phyloP scores from a whole-genome alignment of 139 green algal species.

The Mesotaenium endlicherianum region DNA sequence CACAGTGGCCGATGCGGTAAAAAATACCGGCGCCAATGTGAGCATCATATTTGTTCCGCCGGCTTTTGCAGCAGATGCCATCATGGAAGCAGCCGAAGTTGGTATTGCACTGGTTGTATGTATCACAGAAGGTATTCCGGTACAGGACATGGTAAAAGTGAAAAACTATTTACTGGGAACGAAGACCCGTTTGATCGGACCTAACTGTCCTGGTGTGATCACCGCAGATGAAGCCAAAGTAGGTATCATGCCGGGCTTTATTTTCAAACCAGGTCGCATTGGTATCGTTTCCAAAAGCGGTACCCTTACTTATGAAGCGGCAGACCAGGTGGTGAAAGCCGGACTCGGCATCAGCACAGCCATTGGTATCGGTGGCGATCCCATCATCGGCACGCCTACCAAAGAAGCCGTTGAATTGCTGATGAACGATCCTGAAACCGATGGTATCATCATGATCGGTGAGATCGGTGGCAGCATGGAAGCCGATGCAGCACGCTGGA shows the following conservation, averaged over 20 bases:
- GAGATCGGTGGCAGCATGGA: conserved; percentile 95
- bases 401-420: conserved; percentile 92
- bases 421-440: conserved; percentile 82
- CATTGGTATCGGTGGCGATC: conserved; percentile 63
- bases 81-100: conserved; percentile 86
- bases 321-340: conserved; percentile 85
- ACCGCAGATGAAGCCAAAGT: conserved; percentile 97
- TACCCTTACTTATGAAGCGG: conserved; percentile 94
- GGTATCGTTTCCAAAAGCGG: conserved; percentile 95
- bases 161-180: conserved; percentile 69
- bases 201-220: conserved; percentile 90
- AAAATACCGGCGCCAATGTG: conserved; percentile 66
- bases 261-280: conserved; percentile 82
- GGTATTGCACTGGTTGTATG: conserved; percentile 94
- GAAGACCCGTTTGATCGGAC: conserved; percentile 91
- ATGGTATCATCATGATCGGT: conserved; percentile 97
- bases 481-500: conserved; percentile 88
- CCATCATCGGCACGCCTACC: conserved; percentile 84
- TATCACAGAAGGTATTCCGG: conserved; percentile 97
- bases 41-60: conserved; percentile 94
- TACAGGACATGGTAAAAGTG: conserved; percentile 97
- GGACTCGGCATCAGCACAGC: conserved; percentile 91
- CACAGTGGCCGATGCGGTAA: conserved; percentile 80
- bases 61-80: conserved; percentile 83
- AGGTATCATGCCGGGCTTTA: conserved; percentile 98